A percentile compares a stretch with the other conserved stretches of the same genome.
Evolutionary conservation across 2,329 filamentous ascomycete species (phyloP).

Genomic region (Verticillium tricorpus): DNA sequence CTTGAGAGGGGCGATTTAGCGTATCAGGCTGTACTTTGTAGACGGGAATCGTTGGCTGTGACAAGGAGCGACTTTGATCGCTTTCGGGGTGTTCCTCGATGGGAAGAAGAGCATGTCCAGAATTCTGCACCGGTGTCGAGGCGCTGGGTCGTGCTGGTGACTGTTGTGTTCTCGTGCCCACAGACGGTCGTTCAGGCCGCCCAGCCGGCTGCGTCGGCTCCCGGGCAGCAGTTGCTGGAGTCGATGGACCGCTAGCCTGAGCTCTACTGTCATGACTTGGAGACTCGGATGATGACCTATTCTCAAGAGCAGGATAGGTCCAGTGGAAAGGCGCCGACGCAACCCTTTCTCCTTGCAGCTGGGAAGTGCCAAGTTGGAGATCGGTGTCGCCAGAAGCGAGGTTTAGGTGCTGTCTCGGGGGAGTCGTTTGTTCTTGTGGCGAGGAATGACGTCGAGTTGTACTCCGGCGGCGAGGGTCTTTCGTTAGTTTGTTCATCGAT

Average conservation of each 20-base stretch:
- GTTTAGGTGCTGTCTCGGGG: not conserved
- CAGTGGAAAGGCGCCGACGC: not conserved
- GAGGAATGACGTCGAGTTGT: slow-evolving; percentile 6
- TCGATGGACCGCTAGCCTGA: too few relatives aligned
- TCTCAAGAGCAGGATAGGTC: not conserved
- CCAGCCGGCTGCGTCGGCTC: not conserved
- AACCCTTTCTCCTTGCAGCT: not conserved
- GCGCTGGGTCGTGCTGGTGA: not conserved
- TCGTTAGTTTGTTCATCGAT: not conserved
- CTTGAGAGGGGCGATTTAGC: not conserved
- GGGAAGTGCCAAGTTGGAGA: not conserved
- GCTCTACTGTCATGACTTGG: not conserved
- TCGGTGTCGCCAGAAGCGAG: not conserved
- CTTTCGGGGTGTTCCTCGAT: slow-evolving; percentile 12
- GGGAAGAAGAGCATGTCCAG: slow-evolving; percentile 11
- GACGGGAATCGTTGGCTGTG: not conserved
- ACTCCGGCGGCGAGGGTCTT: not conserved
- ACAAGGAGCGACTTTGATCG: not conserved
- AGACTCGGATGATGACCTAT: not conserved
- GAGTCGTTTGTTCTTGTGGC: slow-evolving; percentile 1
- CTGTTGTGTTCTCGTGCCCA: slow-evolving; percentile 2
- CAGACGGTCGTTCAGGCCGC: slow-evolving; percentile 4
- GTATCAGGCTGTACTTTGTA: not conserved
- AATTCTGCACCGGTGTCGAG: slow-evolving; percentile 2
- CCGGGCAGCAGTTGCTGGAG: not conserved